Conservation (phyloP, 1,284 basidiomycete genomes). For the Trichosporon sp. region DNA sequence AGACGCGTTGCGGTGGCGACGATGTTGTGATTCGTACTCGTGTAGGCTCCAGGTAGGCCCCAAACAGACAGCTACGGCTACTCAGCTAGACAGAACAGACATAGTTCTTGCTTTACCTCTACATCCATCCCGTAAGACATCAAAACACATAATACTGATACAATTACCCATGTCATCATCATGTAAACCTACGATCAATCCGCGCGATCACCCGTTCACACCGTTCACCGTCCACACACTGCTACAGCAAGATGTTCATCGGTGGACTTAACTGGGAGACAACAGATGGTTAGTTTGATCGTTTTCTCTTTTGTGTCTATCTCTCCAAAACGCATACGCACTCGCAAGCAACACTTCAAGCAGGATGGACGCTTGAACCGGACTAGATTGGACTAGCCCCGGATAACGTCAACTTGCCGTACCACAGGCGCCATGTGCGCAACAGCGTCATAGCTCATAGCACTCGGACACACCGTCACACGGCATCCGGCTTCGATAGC, state of each 20-base stretch:
- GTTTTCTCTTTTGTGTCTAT: background rate
- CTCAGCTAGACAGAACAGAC: conserved; percentile 18
- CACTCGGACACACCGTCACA: conserved; percentile 2
- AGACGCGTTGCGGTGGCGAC: background rate
- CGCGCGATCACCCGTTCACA: background rate
- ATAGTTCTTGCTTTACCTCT: conserved; percentile 17
- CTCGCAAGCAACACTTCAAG: background rate
- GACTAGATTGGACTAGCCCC: background rate
- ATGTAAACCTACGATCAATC: conserved; percentile 14
- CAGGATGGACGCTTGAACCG: background rate
- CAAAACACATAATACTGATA: conserved; percentile 27
- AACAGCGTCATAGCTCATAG: conserved; percentile 4
- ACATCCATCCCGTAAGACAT: conserved; percentile 19
- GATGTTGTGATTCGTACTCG: conserved; percentile 10
- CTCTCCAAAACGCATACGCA: background rate
- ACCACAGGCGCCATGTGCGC: background rate
- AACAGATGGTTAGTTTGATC: conserved; percentile 70
- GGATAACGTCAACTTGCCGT: background rate
- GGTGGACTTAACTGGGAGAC: conserved; percentile 97
- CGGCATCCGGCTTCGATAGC: conserved; percentile 13
- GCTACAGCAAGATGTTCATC: conserved; percentile 92
- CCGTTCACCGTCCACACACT: conserved; percentile 15
- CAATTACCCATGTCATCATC: conserved; percentile 20
- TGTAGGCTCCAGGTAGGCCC: conserved; percentile 23
- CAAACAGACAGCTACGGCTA: background rate